These are phyloP conservation scores for Pulveroboletus ravenelii DNA, from an alignment of 768 basidiomycete genomes.

Conservation along the genomic window DNA sequence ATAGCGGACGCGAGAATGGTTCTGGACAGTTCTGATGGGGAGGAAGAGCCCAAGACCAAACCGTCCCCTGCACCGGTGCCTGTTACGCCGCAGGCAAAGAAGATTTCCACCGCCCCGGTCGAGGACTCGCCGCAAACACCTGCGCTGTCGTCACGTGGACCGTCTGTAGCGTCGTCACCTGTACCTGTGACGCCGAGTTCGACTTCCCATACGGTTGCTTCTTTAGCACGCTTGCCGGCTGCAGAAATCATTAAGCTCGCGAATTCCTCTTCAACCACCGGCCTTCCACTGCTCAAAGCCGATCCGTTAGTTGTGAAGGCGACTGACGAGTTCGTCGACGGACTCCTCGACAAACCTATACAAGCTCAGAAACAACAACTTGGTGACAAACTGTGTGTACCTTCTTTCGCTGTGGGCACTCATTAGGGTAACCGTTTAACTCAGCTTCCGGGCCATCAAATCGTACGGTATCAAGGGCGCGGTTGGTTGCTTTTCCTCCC, in stretches of 20 bases:
- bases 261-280: conserved; percentile 40
- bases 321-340: conserved; percentile 70
- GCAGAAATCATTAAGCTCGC: conserved; percentile 69
- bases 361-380: conserved; percentile 73
- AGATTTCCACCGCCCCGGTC: conserved; percentile 35
- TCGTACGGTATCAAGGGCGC: conserved; percentile 79
- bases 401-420: conserved; percentile 10
- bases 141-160: conserved; percentile 68
- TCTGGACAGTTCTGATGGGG: conserved; percentile 66
- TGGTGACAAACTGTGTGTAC: conserved; percentile 67
- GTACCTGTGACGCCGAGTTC: conserved; percentile 57
- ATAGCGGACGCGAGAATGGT: conserved; percentile 79
- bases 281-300: conserved; percentile 60
- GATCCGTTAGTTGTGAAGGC: conserved; percentile 65
- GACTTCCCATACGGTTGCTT: conserved; percentile 54
- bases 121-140: conserved; percentile 67
- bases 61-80: conserved; percentile 34
- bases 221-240: conserved; percentile 71
- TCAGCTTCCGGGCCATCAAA: conserved; percentile 57
- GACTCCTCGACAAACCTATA: conserved; percentile 48
- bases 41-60: conserved; percentile 36
- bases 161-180: conserved; percentile 69
- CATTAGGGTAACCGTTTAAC: conserved; percentile 16
- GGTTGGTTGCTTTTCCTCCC: conserved; percentile 37
- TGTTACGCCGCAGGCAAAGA: conserved; percentile 63